Evolutionary conservation across 1,284 basidiomycete species (phyloP).

Genomic region (Malassezia nana): DNA sequence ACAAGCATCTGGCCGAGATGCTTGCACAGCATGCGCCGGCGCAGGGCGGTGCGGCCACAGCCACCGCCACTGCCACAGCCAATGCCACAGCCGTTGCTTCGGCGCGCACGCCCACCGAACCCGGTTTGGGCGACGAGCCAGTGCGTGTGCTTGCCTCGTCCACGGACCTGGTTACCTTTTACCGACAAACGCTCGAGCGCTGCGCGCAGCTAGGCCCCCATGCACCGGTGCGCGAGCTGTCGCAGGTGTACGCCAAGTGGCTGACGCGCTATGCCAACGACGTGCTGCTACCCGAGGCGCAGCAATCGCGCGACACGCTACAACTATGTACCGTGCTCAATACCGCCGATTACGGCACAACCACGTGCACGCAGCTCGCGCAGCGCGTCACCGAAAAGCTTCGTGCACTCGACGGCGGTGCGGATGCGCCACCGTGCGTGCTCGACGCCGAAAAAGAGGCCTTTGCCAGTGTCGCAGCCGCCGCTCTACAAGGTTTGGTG

Average conservation of each 20-base stretch:
- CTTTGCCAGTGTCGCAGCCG: constrained; percentile 53
- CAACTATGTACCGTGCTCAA: constrained; percentile 64
- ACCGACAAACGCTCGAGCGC: constrained; percentile 85
- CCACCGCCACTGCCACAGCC: constrained; percentile 55
- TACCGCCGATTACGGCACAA: constrained; percentile 94
- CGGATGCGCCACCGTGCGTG: constrained; percentile 59
- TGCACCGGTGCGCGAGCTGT: constrained; percentile 37
- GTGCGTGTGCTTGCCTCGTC: constrained; percentile 73
- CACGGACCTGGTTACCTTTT: constrained; percentile 94
- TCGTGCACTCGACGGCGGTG: constrained; percentile 55
- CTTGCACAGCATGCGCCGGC: constrained; percentile 21
- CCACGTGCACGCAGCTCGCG: constrained; percentile 82
- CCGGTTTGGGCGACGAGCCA: neutral
- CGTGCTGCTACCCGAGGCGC: constrained; percentile 56
- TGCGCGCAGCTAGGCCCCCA: constrained; percentile 59
- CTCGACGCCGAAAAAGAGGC: constrained; percentile 75
- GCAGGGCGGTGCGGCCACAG: constrained; percentile 4
- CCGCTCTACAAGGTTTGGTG: constrained; percentile 29
- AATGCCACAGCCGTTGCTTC: constrained; percentile 50
- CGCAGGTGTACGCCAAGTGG: constrained; percentile 69
- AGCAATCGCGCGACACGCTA: constrained; percentile 52
- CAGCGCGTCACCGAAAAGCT: constrained; percentile 79
- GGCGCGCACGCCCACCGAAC: neutral
- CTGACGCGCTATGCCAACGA: constrained; percentile 79
- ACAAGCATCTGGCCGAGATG: constrained; percentile 55